Evolutionary conservation across 202 grass and related monocot genomes (phyloP).

Genomic region (Panicum hallii): DNA sequence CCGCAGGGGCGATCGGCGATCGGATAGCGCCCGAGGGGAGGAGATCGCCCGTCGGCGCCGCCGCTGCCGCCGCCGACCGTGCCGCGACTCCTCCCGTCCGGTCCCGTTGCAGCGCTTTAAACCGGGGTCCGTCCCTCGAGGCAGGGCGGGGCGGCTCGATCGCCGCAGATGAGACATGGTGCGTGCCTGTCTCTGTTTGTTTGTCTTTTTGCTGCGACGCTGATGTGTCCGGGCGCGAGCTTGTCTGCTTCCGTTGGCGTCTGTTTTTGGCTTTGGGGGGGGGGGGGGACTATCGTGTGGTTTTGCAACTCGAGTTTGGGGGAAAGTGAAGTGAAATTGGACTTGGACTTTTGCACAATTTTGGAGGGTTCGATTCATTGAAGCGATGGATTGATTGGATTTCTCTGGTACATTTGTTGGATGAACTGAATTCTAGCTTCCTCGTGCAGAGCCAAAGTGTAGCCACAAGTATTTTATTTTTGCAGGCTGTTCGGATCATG

Average conservation of each 20-base stretch:
- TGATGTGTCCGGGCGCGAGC: constrained; percentile 41
- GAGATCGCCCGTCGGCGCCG: constrained; percentile 62
- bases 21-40: constrained; percentile 49
- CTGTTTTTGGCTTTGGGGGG: constrained; percentile 46
- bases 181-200: constrained; percentile 39
- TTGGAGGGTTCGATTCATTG: constrained; percentile 3
- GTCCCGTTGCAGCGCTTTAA: constrained; percentile 18
- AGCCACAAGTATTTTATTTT: constrained; percentile 9
- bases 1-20: constrained; percentile 48
- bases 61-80: constrained; percentile 51
- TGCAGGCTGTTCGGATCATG: constrained; percentile 4
- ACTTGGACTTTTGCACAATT: constrained; percentile 10
- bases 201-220: constrained; percentile 27
- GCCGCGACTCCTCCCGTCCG: constrained; percentile 63
- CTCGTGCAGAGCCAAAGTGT: constrained; percentile 6
- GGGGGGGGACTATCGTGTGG: constrained; percentile 11
- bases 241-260: constrained; percentile 41
- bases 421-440: constrained; percentile 28
- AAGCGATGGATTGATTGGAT: not conserved
- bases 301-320: constrained; percentile 47
- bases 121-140: constrained; percentile 17
- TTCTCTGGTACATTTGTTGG: constrained; percentile 21
- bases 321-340: constrained; percentile 42
- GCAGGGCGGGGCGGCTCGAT: constrained; percentile 32
- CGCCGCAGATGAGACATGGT: constrained; percentile 70